phyloP scores from a whole-genome alignment of 1,139 yeast species.

The Debaryomyces sp. region DNA sequence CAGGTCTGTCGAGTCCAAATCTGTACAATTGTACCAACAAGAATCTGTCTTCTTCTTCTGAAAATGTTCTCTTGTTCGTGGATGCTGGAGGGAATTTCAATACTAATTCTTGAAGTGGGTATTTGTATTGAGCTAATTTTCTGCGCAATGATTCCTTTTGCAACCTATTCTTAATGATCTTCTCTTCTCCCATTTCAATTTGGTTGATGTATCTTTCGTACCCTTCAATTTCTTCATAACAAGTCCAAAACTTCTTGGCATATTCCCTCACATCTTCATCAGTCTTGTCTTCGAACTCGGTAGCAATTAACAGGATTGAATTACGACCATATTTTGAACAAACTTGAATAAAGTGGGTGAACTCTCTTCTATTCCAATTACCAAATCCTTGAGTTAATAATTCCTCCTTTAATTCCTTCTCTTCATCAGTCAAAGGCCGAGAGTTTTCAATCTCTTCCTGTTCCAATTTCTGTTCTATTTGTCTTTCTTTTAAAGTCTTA shows the following conservation, averaged over 20 bases:
- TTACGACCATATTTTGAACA: conserved; percentile 72
- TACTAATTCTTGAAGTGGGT: conserved; percentile 65
- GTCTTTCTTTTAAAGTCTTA: conserved; percentile 45
- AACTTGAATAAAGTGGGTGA: conserved; percentile 63
- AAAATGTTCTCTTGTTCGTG: conserved; percentile 58
- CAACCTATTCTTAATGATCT: conserved; percentile 54
- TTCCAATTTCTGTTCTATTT: conserved; percentile 57
- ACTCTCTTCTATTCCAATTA: conserved; percentile 74
- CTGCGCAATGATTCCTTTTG: conserved; percentile 71
- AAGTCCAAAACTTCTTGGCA: conserved; percentile 67
- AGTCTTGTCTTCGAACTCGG: conserved; percentile 67
- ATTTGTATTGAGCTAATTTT: conserved; percentile 59
- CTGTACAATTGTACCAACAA: conserved; percentile 64
- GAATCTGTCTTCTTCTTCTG: conserved; percentile 77
- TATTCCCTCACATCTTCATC: conserved; percentile 69
- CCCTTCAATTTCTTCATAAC: conserved; percentile 68
- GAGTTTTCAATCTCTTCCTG: conserved; percentile 67
- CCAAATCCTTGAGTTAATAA: conserved; percentile 60
- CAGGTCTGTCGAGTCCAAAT: conserved; percentile 67
- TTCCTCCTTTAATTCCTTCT: conserved; percentile 57
- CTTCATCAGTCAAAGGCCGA: conserved; percentile 69
- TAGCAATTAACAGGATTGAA: conserved; percentile 58
- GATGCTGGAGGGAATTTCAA: conserved; percentile 64
- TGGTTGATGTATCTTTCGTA: conserved; percentile 66
- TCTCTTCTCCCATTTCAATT: conserved; percentile 79